Percentiles rank a stretch among this genome's conserved stretches.
These are phyloP conservation scores for Aspergillus melleus DNA, from an alignment of 2,329 filamentous ascomycete species.

Conservation along the genomic window DNA sequence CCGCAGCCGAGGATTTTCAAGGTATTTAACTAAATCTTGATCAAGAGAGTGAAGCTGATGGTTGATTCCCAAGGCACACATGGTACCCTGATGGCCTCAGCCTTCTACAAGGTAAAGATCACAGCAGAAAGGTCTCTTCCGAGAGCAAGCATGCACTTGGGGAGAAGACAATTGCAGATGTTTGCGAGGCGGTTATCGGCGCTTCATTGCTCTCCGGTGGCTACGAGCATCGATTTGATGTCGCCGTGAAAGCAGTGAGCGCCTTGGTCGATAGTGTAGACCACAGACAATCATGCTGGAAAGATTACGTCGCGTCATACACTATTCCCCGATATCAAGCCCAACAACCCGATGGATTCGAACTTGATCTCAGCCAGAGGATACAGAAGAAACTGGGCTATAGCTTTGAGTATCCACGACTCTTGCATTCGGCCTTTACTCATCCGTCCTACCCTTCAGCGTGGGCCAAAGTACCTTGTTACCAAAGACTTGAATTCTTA, in stretches of 20 bases:
- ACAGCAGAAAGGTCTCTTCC: constrained; percentile 47
- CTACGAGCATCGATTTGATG: constrained; percentile 53
- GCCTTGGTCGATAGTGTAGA: constrained; percentile 65
- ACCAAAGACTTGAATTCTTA: constrained; percentile 89
- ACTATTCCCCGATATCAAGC: constrained; percentile 70
- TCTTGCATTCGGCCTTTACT: constrained; percentile 81
- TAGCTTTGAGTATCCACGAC: constrained; percentile 70
- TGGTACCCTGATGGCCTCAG: constrained; percentile 87
- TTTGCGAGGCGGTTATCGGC: constrained; percentile 91
- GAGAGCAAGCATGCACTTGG: constrained; percentile 64
- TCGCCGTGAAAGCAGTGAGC: constrained; percentile 59
- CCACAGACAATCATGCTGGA: constrained; percentile 69
- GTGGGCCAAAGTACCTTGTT: constrained; percentile 79
- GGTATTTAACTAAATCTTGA: constrained; percentile 45
- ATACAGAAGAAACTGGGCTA: constrained; percentile 63
- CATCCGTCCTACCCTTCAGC: constrained; percentile 78
- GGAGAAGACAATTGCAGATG: constrained; percentile 90
- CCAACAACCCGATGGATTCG: constrained; percentile 61
- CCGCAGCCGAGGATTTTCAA: constrained; percentile 77
- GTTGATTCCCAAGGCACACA: constrained; percentile 53
- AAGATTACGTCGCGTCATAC: constrained; percentile 73
- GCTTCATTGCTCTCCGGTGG: constrained; percentile 67
- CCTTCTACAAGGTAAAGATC: constrained; percentile 70
- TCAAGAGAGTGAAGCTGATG: constrained; percentile 3
- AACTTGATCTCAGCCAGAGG: constrained; percentile 66